Evolutionary conservation across 1,284 basidiomycete genomes (phyloP).

Genomic region (Pascua guehoae): DNA sequence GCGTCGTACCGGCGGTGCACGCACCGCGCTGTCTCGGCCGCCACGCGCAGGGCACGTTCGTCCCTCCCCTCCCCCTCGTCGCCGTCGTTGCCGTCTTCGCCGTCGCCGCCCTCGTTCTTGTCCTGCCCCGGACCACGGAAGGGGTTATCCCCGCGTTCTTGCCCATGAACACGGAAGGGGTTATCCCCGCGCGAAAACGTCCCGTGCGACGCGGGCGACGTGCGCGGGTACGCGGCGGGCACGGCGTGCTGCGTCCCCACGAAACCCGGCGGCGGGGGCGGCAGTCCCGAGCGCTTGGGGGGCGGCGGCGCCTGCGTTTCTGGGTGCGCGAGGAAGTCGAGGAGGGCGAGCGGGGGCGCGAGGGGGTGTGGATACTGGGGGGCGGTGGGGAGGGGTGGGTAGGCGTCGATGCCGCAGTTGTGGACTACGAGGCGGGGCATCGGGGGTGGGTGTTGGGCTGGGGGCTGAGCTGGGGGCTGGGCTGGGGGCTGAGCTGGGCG

Average conservation of each 20-base stretch:
- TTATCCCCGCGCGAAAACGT: not conserved
- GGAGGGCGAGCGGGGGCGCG: conserved; percentile 8
- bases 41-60: no score
- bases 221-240: conserved; percentile 64
- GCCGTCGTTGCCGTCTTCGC: no score
- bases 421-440: not conserved
- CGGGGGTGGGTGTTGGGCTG: no score
- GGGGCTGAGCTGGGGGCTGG: no score
- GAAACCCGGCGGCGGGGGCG: conserved; percentile 46
- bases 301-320: conserved; percentile 1
- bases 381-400: no score
- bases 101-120: no score
- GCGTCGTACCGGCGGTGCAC: conserved; percentile 6
- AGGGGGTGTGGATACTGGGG: not conserved
- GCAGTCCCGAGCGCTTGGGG: conserved; percentile 19
- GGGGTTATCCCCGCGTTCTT: no score
- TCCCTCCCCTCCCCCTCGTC: no score
- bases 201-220: conserved; percentile 33
- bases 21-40: not conserved
- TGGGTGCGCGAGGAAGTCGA: conserved; percentile 11
- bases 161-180: no score
- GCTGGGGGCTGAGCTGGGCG: no score
- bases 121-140: no score
- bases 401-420: not conserved
- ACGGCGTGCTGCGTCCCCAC: conserved; percentile 63